Evolutionary conservation across 2,329 filamentous ascomycete species (phyloP), one percentile per base, ranked within the genome.

Genomic region (Lithohypha guttulata): DNA sequence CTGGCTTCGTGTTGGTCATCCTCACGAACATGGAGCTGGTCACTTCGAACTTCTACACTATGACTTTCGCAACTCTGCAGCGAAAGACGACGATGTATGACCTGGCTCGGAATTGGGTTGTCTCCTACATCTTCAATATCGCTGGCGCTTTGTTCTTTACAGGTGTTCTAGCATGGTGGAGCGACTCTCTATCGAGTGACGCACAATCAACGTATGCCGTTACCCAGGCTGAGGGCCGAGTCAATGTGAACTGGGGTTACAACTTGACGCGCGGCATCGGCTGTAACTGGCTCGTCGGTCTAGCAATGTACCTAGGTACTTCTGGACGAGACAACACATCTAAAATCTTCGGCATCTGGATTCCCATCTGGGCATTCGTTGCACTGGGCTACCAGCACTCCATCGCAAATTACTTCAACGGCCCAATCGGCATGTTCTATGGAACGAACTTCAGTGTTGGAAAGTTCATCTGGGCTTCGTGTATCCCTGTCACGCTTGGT

Each of bases 31-130:
- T 63, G 3, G 68, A 71, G 47, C 58, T 70, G 1, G 70, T 65
- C 43, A 71, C 67, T 1, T 59, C 60, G 2, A 62, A 60, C 8
- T 21, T 42, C 3, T 25, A 20, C 17, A 22, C 18, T 2, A 36
- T 42, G 17, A 30, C 25, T 19, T 42, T 29, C 56, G 77, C 74
- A 4, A 75, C 63, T 47, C 72, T 73, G 51, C 69, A 69, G 14
- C 73, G 71, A 51, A 73, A 75, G 5, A 79, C 55, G 10, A 75
- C 71, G 43, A 71, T 77, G 6, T 69, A 71, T 1, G 75, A 34
- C 13, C 19, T 34, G 11, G 19, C 32, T 11, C 17, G 19, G 6
- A 32, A 19, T 18, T 39, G 35, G 37, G 13, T 34, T 25, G 51
- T 70, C 3, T 68, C 64, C 11, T 71, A 69, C 42, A 59, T 63